Conservation (phyloP, 805 yeast species). For the Suhomyces faveliae region DNA sequence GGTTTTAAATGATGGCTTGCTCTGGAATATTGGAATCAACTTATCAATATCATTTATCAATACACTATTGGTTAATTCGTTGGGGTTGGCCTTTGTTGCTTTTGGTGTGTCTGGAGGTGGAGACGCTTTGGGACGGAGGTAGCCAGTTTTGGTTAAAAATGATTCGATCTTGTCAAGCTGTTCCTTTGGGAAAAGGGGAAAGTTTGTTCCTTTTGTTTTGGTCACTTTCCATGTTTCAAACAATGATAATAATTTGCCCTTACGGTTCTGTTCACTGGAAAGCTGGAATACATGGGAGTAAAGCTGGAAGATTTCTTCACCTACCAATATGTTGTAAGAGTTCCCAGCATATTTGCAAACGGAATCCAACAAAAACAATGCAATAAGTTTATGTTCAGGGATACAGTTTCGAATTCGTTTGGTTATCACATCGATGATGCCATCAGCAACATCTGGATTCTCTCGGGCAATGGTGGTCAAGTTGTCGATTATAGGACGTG, state of each 20-base stretch:
- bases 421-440: conserved; percentile 73
- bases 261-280: conserved; percentile 72
- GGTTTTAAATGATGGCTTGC: conserved; percentile 33
- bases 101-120: not conserved
- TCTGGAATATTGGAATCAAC: conserved; percentile 43
- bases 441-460: conserved; percentile 71
- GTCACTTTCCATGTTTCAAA: conserved; percentile 87
- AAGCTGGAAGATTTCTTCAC: conserved; percentile 63
- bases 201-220: conserved; percentile 53
- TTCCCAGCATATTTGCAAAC: conserved; percentile 87
- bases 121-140: conserved; percentile 7
- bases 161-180: conserved; percentile 70
- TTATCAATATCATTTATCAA: conserved; percentile 36
- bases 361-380: conserved; percentile 84
- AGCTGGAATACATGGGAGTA: conserved; percentile 77
- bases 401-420: conserved; percentile 70
- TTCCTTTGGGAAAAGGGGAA: conserved; percentile 69
- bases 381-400: conserved; percentile 80
- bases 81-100: not conserved
- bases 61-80: conserved; percentile 14
- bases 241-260: conserved; percentile 63
- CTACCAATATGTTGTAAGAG: conserved; percentile 81
- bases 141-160: conserved; percentile 50
- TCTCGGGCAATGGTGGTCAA: conserved; percentile 87
- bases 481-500: conserved; percentile 84